phyloP scores from a whole-genome alignment of 305 asterid species.

The Andrographis paniculata region DNA sequence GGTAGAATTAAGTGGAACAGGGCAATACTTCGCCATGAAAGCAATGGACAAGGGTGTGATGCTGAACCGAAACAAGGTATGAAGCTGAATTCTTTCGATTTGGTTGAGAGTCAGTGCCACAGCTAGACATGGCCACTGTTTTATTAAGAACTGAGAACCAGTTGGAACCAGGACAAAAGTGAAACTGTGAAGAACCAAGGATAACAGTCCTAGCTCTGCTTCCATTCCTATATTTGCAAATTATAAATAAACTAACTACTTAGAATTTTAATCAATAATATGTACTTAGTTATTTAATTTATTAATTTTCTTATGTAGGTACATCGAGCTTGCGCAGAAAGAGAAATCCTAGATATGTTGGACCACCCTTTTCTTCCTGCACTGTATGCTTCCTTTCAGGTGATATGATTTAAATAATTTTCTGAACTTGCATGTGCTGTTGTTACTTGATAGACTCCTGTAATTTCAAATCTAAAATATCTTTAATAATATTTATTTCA shows the following conservation, averaged over 20 bases:
- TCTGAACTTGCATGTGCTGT: slow-evolving; percentile 1
- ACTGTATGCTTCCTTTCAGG: slow-evolving; percentile 97
- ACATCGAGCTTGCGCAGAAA: slow-evolving; percentile 97
- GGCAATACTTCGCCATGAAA: slow-evolving; percentile 79
- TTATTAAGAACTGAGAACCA: too few relatives aligned
- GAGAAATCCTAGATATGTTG: slow-evolving; percentile 91
- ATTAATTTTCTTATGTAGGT: slow-evolving; percentile 50
- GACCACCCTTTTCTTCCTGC: slow-evolving; percentile 99
- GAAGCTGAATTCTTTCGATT: slow-evolving; percentile 9
- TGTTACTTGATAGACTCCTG: neutral
- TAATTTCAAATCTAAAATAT: neutral
- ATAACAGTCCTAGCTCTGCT: too few relatives aligned
- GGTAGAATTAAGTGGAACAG: slow-evolving; percentile 82
- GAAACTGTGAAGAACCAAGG: too few relatives aligned
- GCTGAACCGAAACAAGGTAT: slow-evolving; percentile 94
- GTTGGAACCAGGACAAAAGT: too few relatives aligned
- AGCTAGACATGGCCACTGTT: too few relatives aligned
- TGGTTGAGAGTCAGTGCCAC: neutral
- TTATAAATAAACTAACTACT: too few relatives aligned
- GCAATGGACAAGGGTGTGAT: slow-evolving; percentile 91
- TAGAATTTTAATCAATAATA: too few relatives aligned
- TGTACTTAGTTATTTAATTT: slow-evolving; percentile 1
- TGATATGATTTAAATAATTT: slow-evolving; percentile 19
- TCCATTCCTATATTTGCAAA: too few relatives aligned
- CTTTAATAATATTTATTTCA: neutral